phyloP scores from a whole-genome alignment of 1,284 basidiomycete genomes.

The Melampsora americana region DNA sequence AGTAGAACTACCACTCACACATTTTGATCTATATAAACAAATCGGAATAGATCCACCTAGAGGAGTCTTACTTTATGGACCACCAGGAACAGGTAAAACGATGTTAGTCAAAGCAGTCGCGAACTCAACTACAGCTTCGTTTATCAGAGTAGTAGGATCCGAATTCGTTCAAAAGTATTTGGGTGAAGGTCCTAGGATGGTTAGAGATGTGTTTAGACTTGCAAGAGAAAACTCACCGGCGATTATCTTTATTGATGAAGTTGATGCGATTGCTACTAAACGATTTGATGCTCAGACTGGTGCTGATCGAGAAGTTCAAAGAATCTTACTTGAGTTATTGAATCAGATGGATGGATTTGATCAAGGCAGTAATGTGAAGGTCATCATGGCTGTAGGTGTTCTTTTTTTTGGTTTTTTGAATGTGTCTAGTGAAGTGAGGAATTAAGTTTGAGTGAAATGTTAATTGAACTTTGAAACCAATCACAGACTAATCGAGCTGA shows the following conservation, averaged over 20 bases:
- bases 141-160: conserved; percentile 52
- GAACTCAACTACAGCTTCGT: conserved; percentile 49
- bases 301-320: conserved; percentile 69
- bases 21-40: conserved; percentile 77
- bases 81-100: conserved; percentile 54
- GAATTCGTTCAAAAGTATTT: conserved; percentile 51
- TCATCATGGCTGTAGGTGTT: background rate
- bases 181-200: conserved; percentile 57
- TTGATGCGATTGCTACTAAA: conserved; percentile 87
- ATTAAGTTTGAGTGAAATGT: conserved; percentile 94
- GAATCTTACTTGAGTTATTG: conserved; percentile 90
- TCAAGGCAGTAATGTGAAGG: conserved; percentile 55
- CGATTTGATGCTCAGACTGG: conserved; percentile 67
- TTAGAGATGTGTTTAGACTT: conserved; percentile 85
- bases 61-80: conserved; percentile 53
- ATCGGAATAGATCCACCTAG: conserved; percentile 50
- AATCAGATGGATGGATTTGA: conserved; percentile 94
- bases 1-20: conserved; percentile 90
- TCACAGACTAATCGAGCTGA: conserved; percentile 98
- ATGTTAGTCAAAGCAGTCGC: conserved; percentile 52
- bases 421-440: conserved; percentile 57
- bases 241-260: conserved; percentile 91
- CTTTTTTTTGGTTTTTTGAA: background rate
- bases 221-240: conserved; percentile 72
- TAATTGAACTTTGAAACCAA: too few relatives aligned